Conservation (phyloP, 2,329 filamentous ascomycete genomes). For the Fusarium mexicanum region DNA sequence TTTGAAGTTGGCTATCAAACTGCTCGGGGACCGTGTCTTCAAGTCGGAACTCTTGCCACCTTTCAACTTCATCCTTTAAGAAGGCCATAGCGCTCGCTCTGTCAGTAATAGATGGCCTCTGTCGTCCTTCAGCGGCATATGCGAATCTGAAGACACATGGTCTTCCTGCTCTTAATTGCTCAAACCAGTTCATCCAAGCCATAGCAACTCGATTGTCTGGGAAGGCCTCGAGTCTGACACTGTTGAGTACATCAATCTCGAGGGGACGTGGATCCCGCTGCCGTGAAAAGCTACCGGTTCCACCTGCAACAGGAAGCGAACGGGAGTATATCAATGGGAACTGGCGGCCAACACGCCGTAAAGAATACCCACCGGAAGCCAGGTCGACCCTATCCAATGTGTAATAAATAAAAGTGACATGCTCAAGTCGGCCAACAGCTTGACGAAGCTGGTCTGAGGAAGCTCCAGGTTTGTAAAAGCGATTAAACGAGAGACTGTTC, state of each 20-base stretch:
- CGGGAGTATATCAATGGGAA: neutral
- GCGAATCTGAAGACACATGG: neutral
- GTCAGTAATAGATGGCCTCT: neutral
- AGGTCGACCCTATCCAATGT: neutral
- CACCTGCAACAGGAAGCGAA: neutral
- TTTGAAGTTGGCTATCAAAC: neutral
- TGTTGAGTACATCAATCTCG: neutral
- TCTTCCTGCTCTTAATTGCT: neutral
- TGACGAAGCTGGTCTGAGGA: neutral
- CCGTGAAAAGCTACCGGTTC: neutral
- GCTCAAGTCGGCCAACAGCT: neutral
- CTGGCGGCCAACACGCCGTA: rapidly evolving
- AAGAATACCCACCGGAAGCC: neutral
- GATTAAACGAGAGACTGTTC: rapidly evolving
- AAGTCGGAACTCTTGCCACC: neutral
- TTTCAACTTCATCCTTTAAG: neutral
- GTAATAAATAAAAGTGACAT: neutral
- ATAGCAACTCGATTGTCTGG: rapidly evolving
- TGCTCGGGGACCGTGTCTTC: neutral
- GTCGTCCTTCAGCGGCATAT: neutral
- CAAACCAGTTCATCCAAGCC: neutral
- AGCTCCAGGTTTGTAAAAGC: neutral
- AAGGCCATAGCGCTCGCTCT: neutral
- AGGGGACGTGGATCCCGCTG: neutral
- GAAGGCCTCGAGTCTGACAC: rapidly evolving